A percentile compares a stretch with the other conserved stretches of the same genome.
Conservation (phyloP, 2,329 filamentous ascomycete species). For the Emergomyces pasteurianus region DNA sequence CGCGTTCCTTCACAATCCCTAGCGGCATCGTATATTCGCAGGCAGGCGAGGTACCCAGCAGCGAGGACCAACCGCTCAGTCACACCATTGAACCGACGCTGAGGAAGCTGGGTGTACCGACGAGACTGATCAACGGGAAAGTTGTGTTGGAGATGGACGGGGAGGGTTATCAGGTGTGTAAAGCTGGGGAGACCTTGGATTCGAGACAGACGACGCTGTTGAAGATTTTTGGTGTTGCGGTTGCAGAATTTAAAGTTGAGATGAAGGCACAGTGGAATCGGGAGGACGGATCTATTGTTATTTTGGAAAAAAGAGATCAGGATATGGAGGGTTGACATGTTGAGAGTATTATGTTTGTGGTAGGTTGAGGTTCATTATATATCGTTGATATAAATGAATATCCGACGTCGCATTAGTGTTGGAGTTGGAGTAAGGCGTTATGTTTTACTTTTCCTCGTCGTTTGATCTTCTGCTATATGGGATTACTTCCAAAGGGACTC, state of each 20-base stretch:
- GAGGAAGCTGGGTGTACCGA: constrained; percentile 79
- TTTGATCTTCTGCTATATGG: background rate
- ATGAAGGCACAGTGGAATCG: constrained; percentile 53
- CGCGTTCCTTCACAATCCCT: constrained; percentile 67
- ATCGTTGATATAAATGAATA: background rate
- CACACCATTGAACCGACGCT: constrained; percentile 86
- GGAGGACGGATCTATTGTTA: constrained; percentile 28
- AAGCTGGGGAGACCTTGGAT: constrained; percentile 73
- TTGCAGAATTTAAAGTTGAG: constrained; percentile 80
- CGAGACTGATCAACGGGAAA: constrained; percentile 75
- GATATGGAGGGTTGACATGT: constrained; percentile 27
- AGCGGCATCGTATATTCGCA: constrained; percentile 67
- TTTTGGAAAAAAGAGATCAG: constrained; percentile 25
- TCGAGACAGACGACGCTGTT: constrained; percentile 84
- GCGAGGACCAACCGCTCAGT: constrained; percentile 75
- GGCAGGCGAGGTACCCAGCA: constrained; percentile 64
- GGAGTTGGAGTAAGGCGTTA: constrained; percentile 1
- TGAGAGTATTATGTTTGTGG: background rate
- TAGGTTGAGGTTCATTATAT: background rate
- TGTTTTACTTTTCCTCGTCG: background rate
- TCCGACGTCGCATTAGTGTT: background rate
- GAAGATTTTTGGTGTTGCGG: constrained; percentile 84
- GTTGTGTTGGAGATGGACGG: constrained; percentile 57
- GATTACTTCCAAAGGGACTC: background rate
- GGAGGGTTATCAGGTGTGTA: constrained; percentile 60